Evolutionary conservation across 1,139 yeast species (phyloP).

Genomic region (Kodamaea derodonti): DNA sequence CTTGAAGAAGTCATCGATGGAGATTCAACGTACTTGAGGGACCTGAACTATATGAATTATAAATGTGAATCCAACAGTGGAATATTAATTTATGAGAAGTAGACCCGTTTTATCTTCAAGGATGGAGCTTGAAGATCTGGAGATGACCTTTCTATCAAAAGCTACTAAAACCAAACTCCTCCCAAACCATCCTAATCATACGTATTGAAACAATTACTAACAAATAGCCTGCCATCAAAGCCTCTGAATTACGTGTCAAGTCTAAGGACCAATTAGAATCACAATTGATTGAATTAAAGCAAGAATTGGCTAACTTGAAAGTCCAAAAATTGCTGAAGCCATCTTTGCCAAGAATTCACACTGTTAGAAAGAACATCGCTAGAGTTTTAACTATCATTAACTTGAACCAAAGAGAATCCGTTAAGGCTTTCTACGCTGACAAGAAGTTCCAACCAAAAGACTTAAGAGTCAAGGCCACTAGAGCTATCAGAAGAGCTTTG

Average conservation of each 20-base stretch:
- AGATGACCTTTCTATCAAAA: too few species aligned
- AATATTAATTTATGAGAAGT: too few species aligned
- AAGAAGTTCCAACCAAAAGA: constrained; percentile 98
- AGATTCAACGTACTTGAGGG: too few species aligned
- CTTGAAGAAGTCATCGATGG: too few species aligned
- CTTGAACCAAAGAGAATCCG: constrained; percentile 94
- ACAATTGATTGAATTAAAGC: constrained; percentile 94
- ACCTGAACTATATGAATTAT: too few species aligned
- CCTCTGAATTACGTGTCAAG: constrained; percentile 96
- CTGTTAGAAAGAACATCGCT: constrained; percentile 98
- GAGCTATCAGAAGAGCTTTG: constrained; percentile 98
- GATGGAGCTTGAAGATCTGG: too few species aligned
- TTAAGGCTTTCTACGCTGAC: constrained; percentile 92
- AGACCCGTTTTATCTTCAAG: too few species aligned
- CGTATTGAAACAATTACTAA: too few species aligned
- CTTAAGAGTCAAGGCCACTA: constrained; percentile 98
- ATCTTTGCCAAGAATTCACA: constrained; percentile 90
- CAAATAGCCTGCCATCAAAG: constrained; percentile 79
- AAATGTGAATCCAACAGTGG: too few species aligned
- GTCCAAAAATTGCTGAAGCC: constrained; percentile 93
- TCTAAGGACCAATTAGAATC: constrained; percentile 94
- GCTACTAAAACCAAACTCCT: too few species aligned
- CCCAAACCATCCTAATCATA: too few species aligned
- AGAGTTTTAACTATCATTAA: constrained; percentile 96
- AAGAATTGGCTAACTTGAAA: constrained; percentile 93